Base-by-base conservation (phyloP, 1,284 basidiomycete genomes). In the Cystobasidium sp. region DNA sequence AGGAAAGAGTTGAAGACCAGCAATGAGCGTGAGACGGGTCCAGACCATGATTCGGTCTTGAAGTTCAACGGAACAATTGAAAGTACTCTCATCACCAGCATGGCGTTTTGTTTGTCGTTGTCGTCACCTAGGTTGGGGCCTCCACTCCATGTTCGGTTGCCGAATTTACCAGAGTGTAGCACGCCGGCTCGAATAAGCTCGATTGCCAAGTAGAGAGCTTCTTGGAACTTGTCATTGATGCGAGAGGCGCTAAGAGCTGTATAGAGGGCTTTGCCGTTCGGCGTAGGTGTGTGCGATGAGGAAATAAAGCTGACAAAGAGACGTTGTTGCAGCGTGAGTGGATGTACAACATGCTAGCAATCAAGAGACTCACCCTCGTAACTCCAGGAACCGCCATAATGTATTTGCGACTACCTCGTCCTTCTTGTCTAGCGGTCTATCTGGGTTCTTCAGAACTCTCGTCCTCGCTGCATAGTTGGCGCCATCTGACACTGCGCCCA, bases 1-100 rank as follows among this genome's bases (percentile, higher is more conserved):
- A 96, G 89, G 82, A 99, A 99, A 59, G 94, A 94, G 85, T 98
- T 99, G 88, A 99, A 99, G 67, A 97, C 94, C 64, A 99, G 86
- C 76, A 99, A 85, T 83, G 99, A 97, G 69, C 96, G 89, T 78
- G 94, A 97, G 69, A 99, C 85, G 56, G 96, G 96, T 37, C 96
- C 96, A 41, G 90, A 91, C 94, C 94, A 97, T 89, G 77, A 91
- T 55, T 66, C 59, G 4, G 51, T 39, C 86, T 93, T 92, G 86
- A 94, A 97, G 80, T 89, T 91, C 79, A 99, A 84, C 46, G 94
- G 94, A 43, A 99, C 89, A 76, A 98, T 93, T 82, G 91, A 94
- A 59, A 98, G 85, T 69, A 94, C 93, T 47, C 96, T 87, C 94
- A 99, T 98, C 81, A 99, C 93, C 74, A 99, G 85, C 69, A 98